Conservation (phyloP, 1,139 yeast species). For the Blastobotrys ciferrii region DNA sequence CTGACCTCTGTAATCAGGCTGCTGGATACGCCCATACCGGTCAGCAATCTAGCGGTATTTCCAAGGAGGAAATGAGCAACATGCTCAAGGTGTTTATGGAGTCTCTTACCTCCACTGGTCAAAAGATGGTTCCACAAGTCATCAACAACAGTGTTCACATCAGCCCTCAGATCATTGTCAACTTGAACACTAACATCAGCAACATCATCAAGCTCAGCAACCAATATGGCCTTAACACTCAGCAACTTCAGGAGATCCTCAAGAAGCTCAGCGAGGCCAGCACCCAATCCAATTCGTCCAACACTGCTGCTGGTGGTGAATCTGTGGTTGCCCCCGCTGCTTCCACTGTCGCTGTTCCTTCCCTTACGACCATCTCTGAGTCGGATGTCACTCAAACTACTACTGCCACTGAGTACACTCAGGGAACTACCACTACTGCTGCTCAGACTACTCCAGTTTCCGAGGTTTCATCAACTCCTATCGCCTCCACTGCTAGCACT, state of each 20-base stretch:
- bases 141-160: slow-evolving; percentile 3
- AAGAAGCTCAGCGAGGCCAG: not conserved
- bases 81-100: not conserved
- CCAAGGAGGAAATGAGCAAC: not conserved
- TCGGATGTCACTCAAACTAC: not conserved
- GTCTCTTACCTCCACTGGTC: not conserved
- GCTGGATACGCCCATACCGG: not conserved
- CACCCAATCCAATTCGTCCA: not conserved
- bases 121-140: slow-evolving; percentile 1
- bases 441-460: not conserved
- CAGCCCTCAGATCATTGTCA: slow-evolving; percentile 1
- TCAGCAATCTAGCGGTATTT: not conserved
- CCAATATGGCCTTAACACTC: not conserved
- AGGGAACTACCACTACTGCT: not conserved
- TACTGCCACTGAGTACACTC: slow-evolving; percentile 2
- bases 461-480: slow-evolving; percentile 1
- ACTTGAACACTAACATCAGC: slow-evolving; percentile 1
- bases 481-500: not conserved
- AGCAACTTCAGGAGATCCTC: not conserved
- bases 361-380: not conserved
- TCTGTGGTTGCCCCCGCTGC: not conserved
- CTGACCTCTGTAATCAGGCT: not conserved
- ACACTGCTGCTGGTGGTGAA: not conserved
- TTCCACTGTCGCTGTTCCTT: not conserved
- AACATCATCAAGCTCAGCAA: not conserved